Evolutionary conservation across 331 rosid genomes (phyloP).

Genomic region (Quercus tomentella): DNA sequence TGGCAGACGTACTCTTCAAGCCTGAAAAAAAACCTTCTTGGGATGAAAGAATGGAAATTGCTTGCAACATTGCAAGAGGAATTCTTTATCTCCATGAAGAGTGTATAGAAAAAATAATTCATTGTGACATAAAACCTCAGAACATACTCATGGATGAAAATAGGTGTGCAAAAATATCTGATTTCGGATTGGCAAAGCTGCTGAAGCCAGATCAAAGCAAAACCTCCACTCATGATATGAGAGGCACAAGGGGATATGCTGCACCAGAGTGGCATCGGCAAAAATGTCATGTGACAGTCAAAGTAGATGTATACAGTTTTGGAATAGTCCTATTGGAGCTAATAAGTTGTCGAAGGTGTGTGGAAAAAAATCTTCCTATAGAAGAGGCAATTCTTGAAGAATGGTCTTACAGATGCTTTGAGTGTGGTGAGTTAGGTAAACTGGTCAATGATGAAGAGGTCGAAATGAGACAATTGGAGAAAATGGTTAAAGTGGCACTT

Average conservation of each 20-base stretch:
- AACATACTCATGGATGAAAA: too few relatives aligned
- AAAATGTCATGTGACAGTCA: not conserved
- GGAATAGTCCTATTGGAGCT: slow-evolving; percentile 26
- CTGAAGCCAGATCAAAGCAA: too few relatives aligned
- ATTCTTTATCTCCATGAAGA: too few relatives aligned
- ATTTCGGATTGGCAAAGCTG: too few relatives aligned
- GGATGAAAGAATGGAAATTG: slow-evolving; percentile 18
- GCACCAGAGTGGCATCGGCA: slow-evolving; percentile 19
- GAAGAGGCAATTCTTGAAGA: not conserved
- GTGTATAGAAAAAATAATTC: too few relatives aligned
- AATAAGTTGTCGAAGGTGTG: slow-evolving; percentile 1
- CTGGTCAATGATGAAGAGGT: slow-evolving; percentile 2
- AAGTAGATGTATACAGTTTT: slow-evolving; percentile 27
- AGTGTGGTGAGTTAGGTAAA: not conserved
- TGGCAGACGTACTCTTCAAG: slow-evolving; percentile 1
- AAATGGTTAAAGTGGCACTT: slow-evolving; percentile 11
- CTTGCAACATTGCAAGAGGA: not conserved
- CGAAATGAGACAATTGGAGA: not conserved
- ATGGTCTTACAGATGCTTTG: slow-evolving; percentile 17
- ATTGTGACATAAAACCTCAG: too few relatives aligned
- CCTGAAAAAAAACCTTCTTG: slow-evolving; percentile 8
- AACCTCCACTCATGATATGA: fast-evolving
- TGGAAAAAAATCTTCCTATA: not conserved
- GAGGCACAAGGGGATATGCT: not conserved
- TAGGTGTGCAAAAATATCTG: too few relatives aligned